Base-by-base conservation (phyloP, 805 yeast species). In the Metschnikowia bowlesiae region DNA sequence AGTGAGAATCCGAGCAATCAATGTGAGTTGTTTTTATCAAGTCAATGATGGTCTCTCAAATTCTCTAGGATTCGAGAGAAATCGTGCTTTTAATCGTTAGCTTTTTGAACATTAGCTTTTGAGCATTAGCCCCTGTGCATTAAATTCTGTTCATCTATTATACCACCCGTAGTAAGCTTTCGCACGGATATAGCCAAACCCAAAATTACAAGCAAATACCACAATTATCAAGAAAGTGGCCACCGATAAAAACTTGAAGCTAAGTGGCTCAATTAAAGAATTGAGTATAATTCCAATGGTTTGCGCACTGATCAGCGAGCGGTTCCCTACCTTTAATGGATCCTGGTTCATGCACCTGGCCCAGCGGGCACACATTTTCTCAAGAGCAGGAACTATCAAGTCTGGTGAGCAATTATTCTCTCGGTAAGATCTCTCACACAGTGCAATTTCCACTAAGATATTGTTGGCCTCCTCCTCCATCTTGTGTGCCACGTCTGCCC, bases 101-200 rank as follows among this genome's bases (percentile, higher is more conserved):
- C 32, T 6, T 30, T 4, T 30, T 30, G 32, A 30, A 6, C 32
- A 8, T 30, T 9, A 10, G 10, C 22, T 3, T 22, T 22, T 22
- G 22, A 22, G 4, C 5, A 22, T 22, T 3, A 8, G 33, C 22
- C 14, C 8, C 18, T 22, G 38, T 11, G 8, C 18, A 16, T 16
- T 2, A 16, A 16, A 16, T 16, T 16, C 2, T 16, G 18, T 16
- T 33, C 38, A 42, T 6, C 38, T 29, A 6, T 42, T 4, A 16
- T 18, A 30, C 45, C 45, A 60, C 5, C 80, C 80, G 53, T 74
- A 78, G 54, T 75, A 78, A 13, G 73, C 64, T 55, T 70, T 75
- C 6, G 81, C 89, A 48, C 89, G 69, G 4, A 84, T 69, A 54
- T 82, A 86, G 0, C 91, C 91, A 62, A 83, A 80, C 2, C 80